Evolutionary conservation across 2,329 filamentous ascomycete genomes (phyloP).

Genomic region (Mycosphaerella sp.): DNA sequence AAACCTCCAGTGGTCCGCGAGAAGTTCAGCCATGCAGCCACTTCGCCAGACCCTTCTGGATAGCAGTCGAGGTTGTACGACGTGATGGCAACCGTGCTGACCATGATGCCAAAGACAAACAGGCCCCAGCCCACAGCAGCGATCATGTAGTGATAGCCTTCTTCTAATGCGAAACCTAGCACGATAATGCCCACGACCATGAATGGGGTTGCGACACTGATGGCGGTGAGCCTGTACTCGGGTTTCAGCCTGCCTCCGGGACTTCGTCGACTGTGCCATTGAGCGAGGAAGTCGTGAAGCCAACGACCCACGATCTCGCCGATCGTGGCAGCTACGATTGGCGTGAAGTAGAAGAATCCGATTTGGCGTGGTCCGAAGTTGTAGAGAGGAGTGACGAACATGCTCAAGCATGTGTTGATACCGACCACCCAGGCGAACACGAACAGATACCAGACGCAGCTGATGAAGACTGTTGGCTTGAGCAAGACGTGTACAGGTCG

Average conservation of each 20-base stretch:
- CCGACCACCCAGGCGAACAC: conserved; percentile 26
- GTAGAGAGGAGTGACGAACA: conserved; percentile 21
- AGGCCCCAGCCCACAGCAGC: conserved; percentile 13
- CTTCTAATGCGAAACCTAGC: conserved; percentile 9
- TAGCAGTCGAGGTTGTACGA: conserved; percentile 15
- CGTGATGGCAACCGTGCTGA: conserved; percentile 11
- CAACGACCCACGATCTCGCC: conserved; percentile 28
- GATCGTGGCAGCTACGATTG: conserved; percentile 25
- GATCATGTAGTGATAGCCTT: conserved; percentile 10
- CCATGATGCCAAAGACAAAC: conserved; percentile 17
- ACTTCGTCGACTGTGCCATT: neutral
- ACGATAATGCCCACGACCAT: conserved; percentile 12
- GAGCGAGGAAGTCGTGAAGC: conserved; percentile 28
- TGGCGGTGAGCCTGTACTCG: conserved; percentile 13
- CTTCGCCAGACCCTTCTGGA: conserved; percentile 11
- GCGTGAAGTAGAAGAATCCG: conserved; percentile 28
- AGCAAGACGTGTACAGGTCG: conserved; percentile 7
- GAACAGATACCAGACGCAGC: conserved; percentile 10
- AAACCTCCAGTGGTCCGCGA: conserved; percentile 13
- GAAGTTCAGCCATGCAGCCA: conserved; percentile 15
- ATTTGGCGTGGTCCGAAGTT: conserved; percentile 16
- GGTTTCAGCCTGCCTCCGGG: conserved; percentile 4
- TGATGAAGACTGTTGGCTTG: conserved; percentile 12
- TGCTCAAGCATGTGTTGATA: conserved; percentile 22
- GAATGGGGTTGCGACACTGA: conserved; percentile 7